Evolutionary conservation across 2,329 filamentous ascomycete genomes (phyloP).

Genomic region (Rhinocladiella mackenziei): DNA sequence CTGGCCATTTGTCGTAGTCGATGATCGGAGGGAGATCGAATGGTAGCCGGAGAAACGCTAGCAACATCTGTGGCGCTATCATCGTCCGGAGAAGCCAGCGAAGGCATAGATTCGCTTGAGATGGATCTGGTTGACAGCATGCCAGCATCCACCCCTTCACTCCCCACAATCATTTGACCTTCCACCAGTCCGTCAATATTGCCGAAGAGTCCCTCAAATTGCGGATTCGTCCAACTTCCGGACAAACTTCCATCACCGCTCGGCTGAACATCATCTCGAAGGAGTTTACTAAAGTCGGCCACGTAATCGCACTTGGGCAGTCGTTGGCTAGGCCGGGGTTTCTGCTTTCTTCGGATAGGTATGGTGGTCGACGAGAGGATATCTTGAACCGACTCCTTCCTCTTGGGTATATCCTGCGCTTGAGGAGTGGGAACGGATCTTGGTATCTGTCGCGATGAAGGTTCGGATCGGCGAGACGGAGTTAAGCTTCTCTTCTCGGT

Average conservation of each 20-base stretch:
- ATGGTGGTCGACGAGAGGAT: slow-evolving; percentile 58
- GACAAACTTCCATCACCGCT: slow-evolving; percentile 46
- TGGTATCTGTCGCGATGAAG: slow-evolving; percentile 14
- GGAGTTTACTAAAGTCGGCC: slow-evolving; percentile 53
- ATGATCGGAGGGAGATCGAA: slow-evolving; percentile 37
- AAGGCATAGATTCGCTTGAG: slow-evolving; percentile 57
- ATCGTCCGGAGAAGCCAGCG: slow-evolving; percentile 47
- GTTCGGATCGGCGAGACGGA: slow-evolving; percentile 10
- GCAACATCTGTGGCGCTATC: slow-evolving; percentile 42
- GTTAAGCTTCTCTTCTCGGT: slow-evolving; percentile 1
- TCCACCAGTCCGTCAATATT: slow-evolving; percentile 46
- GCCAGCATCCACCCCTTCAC: slow-evolving; percentile 44
- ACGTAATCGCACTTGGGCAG: slow-evolving; percentile 41
- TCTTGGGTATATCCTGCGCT: slow-evolving; percentile 7
- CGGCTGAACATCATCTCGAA: slow-evolving; percentile 50
- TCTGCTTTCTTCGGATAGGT: slow-evolving; percentile 46
- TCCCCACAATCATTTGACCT: slow-evolving; percentile 39
- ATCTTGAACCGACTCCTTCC: slow-evolving; percentile 25
- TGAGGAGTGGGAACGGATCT: neutral
- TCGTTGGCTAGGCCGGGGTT: slow-evolving; percentile 39
- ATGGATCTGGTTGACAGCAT: slow-evolving; percentile 47
- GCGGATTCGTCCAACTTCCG: slow-evolving; percentile 42
- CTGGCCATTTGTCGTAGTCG: slow-evolving; percentile 48
- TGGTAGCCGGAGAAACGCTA: slow-evolving; percentile 42
- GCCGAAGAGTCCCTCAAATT: slow-evolving; percentile 55